A percentile compares a stretch with the other conserved stretches of the same genome.
Evolutionary conservation across 2,329 filamentous ascomycete species (phyloP).

Genomic region (Hypoxylon sp.): DNA sequence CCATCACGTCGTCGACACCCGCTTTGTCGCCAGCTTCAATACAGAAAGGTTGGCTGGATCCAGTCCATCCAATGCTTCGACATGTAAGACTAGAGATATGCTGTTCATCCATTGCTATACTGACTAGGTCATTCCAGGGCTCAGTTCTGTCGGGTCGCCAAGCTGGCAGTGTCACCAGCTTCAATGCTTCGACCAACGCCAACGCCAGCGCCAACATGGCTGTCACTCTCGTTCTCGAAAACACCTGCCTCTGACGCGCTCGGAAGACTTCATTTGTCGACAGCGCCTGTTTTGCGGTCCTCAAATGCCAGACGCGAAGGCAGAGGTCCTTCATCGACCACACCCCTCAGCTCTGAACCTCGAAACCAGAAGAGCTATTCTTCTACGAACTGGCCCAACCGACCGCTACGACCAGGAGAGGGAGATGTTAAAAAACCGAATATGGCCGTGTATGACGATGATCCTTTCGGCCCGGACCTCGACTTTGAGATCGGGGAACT

Average conservation of each 20-base stretch:
- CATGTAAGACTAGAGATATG: conserved; percentile 27
- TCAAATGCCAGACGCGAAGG: neutral
- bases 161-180: conserved; percentile 37
- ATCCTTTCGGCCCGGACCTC: conserved; percentile 36
- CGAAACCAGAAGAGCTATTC: conserved; percentile 20
- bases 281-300: conserved; percentile 19
- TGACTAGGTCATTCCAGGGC: conserved; percentile 32
- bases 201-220: conserved; percentile 33
- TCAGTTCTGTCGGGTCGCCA: conserved; percentile 40
- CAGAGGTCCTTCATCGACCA: neutral
- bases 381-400: conserved; percentile 21
- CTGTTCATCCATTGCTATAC: neutral
- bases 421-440: conserved; percentile 35
- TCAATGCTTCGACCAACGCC: conserved; percentile 36
- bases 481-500: conserved; percentile 43
- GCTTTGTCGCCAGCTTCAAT: neutral
- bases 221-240: conserved; percentile 16
- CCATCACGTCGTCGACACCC: neutral
- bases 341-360: neutral
- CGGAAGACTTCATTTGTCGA: conserved; percentile 30
- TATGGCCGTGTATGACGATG: conserved; percentile 29
- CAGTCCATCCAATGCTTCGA: conserved; percentile 11
- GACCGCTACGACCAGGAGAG: conserved; percentile 6
- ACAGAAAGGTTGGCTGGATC: neutral
- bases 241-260: conserved; percentile 2